phyloP scores from a whole-genome alignment of 2,329 filamentous ascomycete genomes.

The Cyclaneusma minus region DNA sequence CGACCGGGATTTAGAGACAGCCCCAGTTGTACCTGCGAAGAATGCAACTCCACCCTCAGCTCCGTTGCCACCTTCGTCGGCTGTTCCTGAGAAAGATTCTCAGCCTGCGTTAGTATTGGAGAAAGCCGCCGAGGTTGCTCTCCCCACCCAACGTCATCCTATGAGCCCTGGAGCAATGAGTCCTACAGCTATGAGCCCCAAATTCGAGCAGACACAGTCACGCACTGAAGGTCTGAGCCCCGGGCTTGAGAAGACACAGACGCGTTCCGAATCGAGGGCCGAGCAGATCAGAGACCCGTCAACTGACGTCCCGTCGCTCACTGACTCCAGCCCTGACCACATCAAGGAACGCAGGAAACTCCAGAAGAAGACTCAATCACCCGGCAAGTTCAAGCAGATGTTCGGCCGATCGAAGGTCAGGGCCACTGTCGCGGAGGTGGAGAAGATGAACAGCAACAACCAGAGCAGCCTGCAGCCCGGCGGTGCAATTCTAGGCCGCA shows the following conservation, averaged over 20 bases:
- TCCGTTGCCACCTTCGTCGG: constrained; percentile 11
- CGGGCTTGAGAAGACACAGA: constrained; percentile 1
- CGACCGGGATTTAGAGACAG: constrained; percentile 14
- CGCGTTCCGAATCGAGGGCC: constrained; percentile 1
- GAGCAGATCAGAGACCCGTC: too few relatives aligned
- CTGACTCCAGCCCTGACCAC: neutral
- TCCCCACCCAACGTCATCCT: constrained; percentile 11
- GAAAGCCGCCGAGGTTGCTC: constrained; percentile 17
- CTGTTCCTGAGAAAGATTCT: constrained; percentile 7
- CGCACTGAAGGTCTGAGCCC: constrained; percentile 1
- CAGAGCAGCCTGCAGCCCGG: constrained; percentile 13
- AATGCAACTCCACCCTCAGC: constrained; percentile 9
- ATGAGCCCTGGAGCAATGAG: constrained; percentile 20
- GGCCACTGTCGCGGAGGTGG: constrained; percentile 36
- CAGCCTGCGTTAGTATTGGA: constrained; percentile 14
- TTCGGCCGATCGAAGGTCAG: constrained; percentile 46
- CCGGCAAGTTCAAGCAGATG: constrained; percentile 44
- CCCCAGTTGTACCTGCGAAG: constrained; percentile 26
- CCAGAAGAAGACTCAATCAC: constrained; percentile 28
- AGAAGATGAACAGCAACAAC: constrained; percentile 31
- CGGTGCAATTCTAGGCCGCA: constrained; percentile 18
- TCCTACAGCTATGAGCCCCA: constrained; percentile 24
- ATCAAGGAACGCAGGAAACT: constrained; percentile 31
- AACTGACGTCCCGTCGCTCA: neutral
- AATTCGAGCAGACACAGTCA: neutral